phyloP scores from a whole-genome alignment of 768 basidiomycete species.

The Lentinus tigrinus region DNA sequence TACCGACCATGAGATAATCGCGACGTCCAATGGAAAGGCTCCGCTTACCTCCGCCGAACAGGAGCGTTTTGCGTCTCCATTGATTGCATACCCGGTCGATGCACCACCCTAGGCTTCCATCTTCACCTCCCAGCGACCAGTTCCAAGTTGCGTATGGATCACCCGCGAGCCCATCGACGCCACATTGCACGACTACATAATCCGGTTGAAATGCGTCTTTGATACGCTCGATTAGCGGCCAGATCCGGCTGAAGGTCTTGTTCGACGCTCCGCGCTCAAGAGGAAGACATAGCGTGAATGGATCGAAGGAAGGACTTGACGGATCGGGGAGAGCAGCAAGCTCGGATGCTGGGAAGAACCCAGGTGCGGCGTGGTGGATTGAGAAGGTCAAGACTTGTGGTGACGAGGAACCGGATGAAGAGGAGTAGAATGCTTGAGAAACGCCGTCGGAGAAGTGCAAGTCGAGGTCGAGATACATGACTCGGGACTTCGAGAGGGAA shows the following conservation, averaged over 20 bases:
- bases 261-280: conserved; percentile 69
- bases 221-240: conserved; percentile 61
- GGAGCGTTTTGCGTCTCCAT: conserved; percentile 61
- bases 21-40: not conserved
- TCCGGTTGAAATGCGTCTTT: conserved; percentile 68
- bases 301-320: conserved; percentile 41
- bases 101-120: conserved; percentile 69
- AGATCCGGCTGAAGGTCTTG: conserved; percentile 61
- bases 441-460: conserved; percentile 91
- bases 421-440: conserved; percentile 66
- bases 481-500: conserved; percentile 44
- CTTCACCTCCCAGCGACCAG: conserved; percentile 54
- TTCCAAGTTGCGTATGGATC: conserved; percentile 79
- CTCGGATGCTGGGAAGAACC: conserved; percentile 77
- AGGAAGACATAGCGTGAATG: conserved; percentile 79
- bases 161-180: conserved; percentile 82
- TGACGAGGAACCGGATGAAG: conserved; percentile 32
- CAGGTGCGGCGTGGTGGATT: conserved; percentile 77
- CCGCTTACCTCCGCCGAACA: conserved; percentile 73
- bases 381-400: conserved; percentile 60
- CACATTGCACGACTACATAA: conserved; percentile 81
- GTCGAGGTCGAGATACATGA: conserved; percentile 93
- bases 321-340: conserved; percentile 47
- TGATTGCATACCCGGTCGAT: conserved; percentile 45
- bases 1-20: not conserved